Evolutionary conservation across 1,284 basidiomycete species (phyloP).

Genomic region (Cutaneotrichosporon sp.): DNA sequence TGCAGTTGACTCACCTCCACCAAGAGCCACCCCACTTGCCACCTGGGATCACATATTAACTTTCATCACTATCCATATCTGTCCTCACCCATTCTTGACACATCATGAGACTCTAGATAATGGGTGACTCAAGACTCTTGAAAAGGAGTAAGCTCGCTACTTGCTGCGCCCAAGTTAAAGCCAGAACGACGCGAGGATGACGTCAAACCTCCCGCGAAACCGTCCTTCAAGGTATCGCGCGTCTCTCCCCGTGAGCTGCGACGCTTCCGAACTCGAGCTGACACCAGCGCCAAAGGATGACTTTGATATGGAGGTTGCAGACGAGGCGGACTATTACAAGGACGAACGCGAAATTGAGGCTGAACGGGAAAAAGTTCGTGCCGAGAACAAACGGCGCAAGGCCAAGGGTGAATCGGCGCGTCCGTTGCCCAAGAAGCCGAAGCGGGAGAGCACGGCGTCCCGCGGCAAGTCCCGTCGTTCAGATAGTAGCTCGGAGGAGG

Average conservation of each 20-base stretch:
- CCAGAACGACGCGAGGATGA: too few species aligned
- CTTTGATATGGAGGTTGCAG: slow-evolving; percentile 25
- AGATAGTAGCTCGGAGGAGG: not conserved
- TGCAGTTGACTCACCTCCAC: not conserved
- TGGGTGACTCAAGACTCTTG: too few species aligned
- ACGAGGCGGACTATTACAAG: slow-evolving; percentile 25
- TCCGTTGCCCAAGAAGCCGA: slow-evolving; percentile 15
- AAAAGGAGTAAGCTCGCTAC: too few species aligned
- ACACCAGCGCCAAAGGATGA: slow-evolving; percentile 29
- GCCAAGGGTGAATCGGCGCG: slow-evolving; percentile 12
- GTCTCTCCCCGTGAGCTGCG: slow-evolving; percentile 8
- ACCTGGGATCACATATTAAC: too few species aligned
- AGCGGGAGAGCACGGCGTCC: not conserved
- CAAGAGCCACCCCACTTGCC: too few species aligned
- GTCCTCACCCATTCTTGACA: too few species aligned
- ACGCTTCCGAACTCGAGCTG: not conserved
- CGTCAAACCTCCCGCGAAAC: not conserved
- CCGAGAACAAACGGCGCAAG: not conserved
- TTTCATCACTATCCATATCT: not conserved
- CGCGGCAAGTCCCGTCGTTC: not conserved
- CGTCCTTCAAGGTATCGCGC: not conserved
- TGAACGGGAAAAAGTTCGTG: slow-evolving; percentile 1
- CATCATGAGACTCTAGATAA: too few species aligned
- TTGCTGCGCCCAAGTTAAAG: too few species aligned
- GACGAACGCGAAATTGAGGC: slow-evolving; percentile 11